These are phyloP conservation scores for Geum urbanum DNA, from an alignment of 306 rosid genomes.

Conservation along the genomic window DNA sequence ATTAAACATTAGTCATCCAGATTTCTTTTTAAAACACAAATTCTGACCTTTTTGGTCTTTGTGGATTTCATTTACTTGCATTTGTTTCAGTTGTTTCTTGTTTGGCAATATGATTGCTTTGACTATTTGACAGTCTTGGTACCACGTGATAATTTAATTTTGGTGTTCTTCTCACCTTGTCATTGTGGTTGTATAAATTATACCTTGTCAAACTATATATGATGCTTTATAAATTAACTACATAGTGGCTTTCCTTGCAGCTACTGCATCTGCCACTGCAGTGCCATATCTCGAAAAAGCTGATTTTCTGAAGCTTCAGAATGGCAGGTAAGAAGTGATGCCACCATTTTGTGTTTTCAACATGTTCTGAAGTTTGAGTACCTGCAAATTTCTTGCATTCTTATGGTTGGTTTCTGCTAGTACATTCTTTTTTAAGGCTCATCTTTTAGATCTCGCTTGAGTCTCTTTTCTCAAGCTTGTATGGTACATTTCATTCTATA, in stretches of 20 bases:
- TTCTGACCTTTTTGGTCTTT: not conserved
- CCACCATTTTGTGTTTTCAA: constrained; percentile 6
- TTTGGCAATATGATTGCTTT: too few species aligned
- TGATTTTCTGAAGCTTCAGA: constrained; percentile 80
- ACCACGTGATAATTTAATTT: not conserved
- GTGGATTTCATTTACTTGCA: not conserved
- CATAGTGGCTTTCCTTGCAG: constrained; percentile 47
- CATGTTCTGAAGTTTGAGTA: not conserved
- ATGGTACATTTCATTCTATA: not conserved
- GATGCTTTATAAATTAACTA: constrained; percentile 7
- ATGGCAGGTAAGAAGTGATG: constrained; percentile 62
- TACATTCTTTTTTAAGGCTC: too few species aligned
- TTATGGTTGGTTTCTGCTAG: not conserved
- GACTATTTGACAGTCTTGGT: not conserved
- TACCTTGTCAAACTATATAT: constrained; percentile 10
- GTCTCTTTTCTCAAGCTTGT: not conserved
- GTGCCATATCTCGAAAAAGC: constrained; percentile 57
- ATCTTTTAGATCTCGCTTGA: not conserved
- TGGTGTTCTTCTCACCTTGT: not conserved
- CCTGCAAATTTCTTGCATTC: not conserved
- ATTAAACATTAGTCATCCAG: constrained; percentile 28
- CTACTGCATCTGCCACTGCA: constrained; percentile 52
- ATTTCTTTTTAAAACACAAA: constrained; percentile 24
- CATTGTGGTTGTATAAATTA: constrained; percentile 1
- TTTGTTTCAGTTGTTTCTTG: constrained; percentile 8